These are phyloP conservation scores for Dacryopinax primogenitus DNA, from an alignment of 768 basidiomycete genomes.

Conservation along the genomic window DNA sequence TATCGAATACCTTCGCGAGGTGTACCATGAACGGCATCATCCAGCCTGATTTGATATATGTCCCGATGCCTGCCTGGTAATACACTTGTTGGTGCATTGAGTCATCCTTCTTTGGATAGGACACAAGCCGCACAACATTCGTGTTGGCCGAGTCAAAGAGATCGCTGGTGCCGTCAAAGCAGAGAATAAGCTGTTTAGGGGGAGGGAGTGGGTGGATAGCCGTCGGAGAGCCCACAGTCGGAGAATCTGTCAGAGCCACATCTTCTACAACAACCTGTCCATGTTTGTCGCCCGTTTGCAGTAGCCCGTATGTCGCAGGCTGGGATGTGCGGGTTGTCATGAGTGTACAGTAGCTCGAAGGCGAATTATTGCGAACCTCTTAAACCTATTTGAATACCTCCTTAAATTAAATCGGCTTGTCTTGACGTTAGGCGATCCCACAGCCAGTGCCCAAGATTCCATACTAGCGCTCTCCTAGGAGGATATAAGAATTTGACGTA, in stretches of 20 bases:
- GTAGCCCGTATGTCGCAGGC: no score
- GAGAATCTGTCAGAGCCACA: neutral
- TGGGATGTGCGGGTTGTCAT: no score
- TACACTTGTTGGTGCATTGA: conserved; percentile 23
- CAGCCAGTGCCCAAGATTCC: no score
- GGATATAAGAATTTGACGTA: no score
- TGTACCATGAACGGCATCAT: conserved; percentile 10
- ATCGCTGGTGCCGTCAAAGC: conserved; percentile 18
- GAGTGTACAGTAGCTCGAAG: no score
- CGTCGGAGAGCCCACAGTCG: neutral
- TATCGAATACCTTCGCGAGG: conserved; percentile 12
- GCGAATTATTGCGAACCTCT: no score
- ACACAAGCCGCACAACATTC: conserved; percentile 24
- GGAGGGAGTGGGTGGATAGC: neutral
- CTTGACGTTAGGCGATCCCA: no score
- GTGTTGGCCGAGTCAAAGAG: conserved; percentile 16
- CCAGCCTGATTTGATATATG: conserved; percentile 12
- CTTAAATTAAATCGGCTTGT: no score
- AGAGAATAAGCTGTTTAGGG: conserved; percentile 13
- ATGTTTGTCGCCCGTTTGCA: no score
- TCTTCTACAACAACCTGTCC: neutral
- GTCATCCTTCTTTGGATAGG: conserved; percentile 24
- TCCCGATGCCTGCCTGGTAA: conserved; percentile 16
- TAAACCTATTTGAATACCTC: no score
- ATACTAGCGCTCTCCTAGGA: no score